A percentile compares a stretch with the other conserved stretches of the same genome.
These are phyloP conservation scores for Aspergillus sp. DNA, from an alignment of 2,329 filamentous ascomycete genomes.

Conservation along the genomic window DNA sequence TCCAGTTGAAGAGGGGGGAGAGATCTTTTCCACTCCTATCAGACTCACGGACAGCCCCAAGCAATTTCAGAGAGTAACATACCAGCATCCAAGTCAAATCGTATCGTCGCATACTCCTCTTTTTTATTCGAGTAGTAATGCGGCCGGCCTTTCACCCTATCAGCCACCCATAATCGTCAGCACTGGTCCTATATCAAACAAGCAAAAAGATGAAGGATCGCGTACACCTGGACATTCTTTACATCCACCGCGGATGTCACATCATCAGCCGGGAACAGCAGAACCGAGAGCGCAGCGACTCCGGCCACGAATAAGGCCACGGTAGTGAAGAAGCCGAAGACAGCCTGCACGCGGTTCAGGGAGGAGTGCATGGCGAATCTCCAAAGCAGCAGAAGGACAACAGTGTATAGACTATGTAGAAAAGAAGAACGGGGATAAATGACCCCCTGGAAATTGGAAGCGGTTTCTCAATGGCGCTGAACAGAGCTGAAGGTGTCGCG, in stretches of 20 bases:
- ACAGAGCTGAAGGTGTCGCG: neutral
- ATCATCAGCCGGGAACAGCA: conserved; percentile 47
- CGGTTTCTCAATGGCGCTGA: neutral
- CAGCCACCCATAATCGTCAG: neutral
- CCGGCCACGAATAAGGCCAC: conserved; percentile 74
- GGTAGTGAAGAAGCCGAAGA: conserved; percentile 97
- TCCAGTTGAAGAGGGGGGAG: conserved; percentile 92
- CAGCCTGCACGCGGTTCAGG: conserved; percentile 75
- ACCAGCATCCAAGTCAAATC: conserved; percentile 81
- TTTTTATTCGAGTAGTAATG: conserved; percentile 90
- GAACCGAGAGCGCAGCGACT: conserved; percentile 71
- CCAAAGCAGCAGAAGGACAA: neutral
- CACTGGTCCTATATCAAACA: neutral
- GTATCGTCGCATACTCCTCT: conserved; percentile 92
- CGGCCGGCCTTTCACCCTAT: conserved; percentile 77
- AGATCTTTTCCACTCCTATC: conserved; percentile 51
- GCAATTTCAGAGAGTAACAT: conserved; percentile 8
- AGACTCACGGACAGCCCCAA: neutral
- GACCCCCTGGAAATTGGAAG: neutral
- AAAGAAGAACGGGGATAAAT: neutral
- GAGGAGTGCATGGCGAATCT: conserved; percentile 66
- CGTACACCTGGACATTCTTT: conserved; percentile 74
- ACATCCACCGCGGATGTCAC: conserved; percentile 46
- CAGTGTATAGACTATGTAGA: no score
- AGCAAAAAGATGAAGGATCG: conserved; percentile 4